These are phyloP conservation scores for Monilinia fructigena DNA, from an alignment of 2,329 filamentous ascomycete species.

Conservation along the genomic window DNA sequence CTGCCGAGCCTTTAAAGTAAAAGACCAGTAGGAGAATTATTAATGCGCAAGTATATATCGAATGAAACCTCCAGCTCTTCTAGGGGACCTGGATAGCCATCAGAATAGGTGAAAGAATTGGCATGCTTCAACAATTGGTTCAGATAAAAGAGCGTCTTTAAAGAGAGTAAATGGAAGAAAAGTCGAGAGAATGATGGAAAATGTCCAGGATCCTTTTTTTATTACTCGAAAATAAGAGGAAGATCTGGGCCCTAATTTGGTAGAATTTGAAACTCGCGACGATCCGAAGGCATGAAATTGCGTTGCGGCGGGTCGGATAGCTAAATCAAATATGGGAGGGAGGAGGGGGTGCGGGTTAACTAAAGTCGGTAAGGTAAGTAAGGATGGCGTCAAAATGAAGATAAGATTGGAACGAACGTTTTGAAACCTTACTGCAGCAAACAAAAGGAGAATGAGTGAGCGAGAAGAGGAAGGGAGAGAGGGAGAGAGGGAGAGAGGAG, in stretches of 20 bases:
- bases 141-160: neutral
- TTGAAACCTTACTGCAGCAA: too few relatives aligned
- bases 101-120: conserved; percentile 35
- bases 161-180: neutral
- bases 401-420: too few relatives aligned
- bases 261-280: neutral
- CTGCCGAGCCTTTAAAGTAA: conserved; percentile 25
- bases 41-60: conserved; percentile 31
- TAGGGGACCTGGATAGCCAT: conserved; percentile 38
- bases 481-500: too few relatives aligned
- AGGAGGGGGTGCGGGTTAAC: neutral
- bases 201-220: neutral
- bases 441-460: too few relatives aligned
- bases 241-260: neutral
- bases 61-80: conserved; percentile 33
- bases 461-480: too few relatives aligned
- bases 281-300: neutral
- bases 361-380: neutral
- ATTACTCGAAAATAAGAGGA: neutral
- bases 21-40: conserved; percentile 26
- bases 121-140: conserved; percentile 27
- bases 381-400: too few relatives aligned
- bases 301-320: neutral
- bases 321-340: neutral
- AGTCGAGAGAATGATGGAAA: neutral